These are phyloP conservation scores for Fraxinus platypoda DNA, from an alignment of 305 asterid species.

Conservation along the genomic window DNA sequence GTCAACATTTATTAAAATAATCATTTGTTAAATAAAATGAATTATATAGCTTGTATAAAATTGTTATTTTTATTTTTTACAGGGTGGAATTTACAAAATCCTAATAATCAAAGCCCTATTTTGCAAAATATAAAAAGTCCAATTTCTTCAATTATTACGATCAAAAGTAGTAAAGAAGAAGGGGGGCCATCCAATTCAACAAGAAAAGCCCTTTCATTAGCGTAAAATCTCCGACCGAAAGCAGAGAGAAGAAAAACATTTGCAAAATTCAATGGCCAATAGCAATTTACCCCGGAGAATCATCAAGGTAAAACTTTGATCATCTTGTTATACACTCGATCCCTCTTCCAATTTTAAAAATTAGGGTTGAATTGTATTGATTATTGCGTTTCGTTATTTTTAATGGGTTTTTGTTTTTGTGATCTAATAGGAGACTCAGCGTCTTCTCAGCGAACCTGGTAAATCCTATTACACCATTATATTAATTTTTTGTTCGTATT, in stretches of 20 bases:
- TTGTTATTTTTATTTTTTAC: neutral
- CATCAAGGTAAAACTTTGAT: conserved; percentile 68
- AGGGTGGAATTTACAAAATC: neutral
- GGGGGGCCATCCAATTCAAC: neutral
- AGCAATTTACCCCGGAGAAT: conserved; percentile 32
- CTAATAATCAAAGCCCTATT: neutral
- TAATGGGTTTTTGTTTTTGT: conserved; percentile 6
- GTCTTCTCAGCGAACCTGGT: conserved; percentile 99
- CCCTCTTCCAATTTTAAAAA: conserved; percentile 27
- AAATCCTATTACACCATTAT: neutral
- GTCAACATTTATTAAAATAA: neutral
- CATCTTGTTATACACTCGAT: conserved; percentile 35
- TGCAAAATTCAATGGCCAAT: conserved; percentile 62
- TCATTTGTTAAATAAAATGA: neutral
- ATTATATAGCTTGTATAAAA: neutral
- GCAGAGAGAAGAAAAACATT: conserved; percentile 1
- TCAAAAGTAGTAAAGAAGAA: neutral
- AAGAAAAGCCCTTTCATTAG: conserved; percentile 33
- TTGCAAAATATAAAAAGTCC: neutral
- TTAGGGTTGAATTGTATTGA: conserved; percentile 21
- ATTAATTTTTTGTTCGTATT: neutral
- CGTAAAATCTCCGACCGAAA: conserved; percentile 44
- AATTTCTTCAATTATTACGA: neutral
- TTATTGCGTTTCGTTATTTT: conserved; percentile 18
- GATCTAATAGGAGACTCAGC: conserved; percentile 83